Evolutionary conservation across 345 rosid genomes (phyloP), one percentile per base, ranked within the genome.

Genomic region (Sisymbrium altissimum): DNA sequence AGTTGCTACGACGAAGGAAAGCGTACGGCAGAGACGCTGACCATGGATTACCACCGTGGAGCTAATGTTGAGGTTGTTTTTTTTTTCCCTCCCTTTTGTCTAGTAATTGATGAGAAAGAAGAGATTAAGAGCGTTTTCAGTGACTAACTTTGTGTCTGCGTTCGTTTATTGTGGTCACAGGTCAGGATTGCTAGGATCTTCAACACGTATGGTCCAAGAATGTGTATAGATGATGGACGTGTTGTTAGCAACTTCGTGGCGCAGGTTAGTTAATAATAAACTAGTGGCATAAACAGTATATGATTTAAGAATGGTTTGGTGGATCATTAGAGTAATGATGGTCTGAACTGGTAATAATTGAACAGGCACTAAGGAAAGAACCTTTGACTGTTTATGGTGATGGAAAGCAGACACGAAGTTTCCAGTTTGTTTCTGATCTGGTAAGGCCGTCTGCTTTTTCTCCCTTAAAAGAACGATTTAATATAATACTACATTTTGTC

Each of bases 301-400:
- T 63, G 21, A 45, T 38, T 41, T 9, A 68, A 67, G 33, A 71
- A 50, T 6, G 12, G 21, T 71, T 14, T 68, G 13, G 17, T 63
- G 30, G 56, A 49, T 66, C 7, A 40, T 66, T 50, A 60, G 72
- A 77, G 56, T 71, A 65, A 65, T 77, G 46, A 64, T 70, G 54
- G 45, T 36, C 5, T 70, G 17, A 60, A 66, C 50, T 72, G 17
- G 8, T 30, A 43, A 50, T 32, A n/a, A 66, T 32, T 65, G 48
- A 48, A 29, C 79, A 89, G 92, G 97, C 95, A 58, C 66, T 89
- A 14, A 85, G 95, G 83, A 91, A 85, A 67, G 87, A 89, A 68
- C 89, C 95, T n/a, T 58, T 91, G 87, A 91, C 97, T 35, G 97
- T 91, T 4, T 91, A 91, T 50, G 95, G 97, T 21, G 97, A 91